Percentiles rank a stretch among this genome's conserved stretches.
phyloP scores from a whole-genome alignment of 148 eudicot genomes.

The Vaccinium vitisidaea region DNA sequence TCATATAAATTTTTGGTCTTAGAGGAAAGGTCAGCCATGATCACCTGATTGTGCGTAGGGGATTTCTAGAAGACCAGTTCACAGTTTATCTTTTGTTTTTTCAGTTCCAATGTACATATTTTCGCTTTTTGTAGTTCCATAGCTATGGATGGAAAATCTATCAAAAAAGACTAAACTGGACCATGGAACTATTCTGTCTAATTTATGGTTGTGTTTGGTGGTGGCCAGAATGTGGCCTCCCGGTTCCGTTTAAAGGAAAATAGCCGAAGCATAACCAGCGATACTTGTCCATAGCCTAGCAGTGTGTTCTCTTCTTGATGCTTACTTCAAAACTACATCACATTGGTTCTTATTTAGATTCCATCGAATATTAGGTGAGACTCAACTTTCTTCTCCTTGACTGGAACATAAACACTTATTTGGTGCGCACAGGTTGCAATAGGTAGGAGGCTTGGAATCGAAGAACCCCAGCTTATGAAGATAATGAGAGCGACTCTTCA shows the following conservation, averaged over 20 bases:
- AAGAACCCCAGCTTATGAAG: slow-evolving; percentile 89
- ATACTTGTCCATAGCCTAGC: background rate
- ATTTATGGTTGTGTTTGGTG: too few species aligned
- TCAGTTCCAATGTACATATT: background rate
- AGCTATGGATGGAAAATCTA: background rate
- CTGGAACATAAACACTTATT: background rate
- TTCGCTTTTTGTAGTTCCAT: background rate
- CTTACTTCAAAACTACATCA: background rate
- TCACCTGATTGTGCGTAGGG: background rate
- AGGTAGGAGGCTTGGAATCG: slow-evolving; percentile 76
- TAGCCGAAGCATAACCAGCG: background rate
- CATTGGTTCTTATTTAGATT: background rate
- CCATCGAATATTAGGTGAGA: background rate
- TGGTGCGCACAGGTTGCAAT: slow-evolving; percentile 56
- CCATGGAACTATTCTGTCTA: too few species aligned
- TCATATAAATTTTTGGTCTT: background rate
- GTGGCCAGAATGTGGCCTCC: too few species aligned
- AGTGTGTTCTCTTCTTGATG: background rate
- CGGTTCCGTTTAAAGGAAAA: too few species aligned
- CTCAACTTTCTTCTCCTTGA: background rate
- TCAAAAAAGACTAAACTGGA: too few species aligned
- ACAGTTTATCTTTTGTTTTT: background rate
- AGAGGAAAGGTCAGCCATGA: background rate
- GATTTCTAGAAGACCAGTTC: background rate
- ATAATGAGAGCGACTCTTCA: slow-evolving; percentile 67